phyloP scores from a whole-genome alignment of 2,329 filamentous ascomycete genomes.

The Fusarium dimerum region DNA sequence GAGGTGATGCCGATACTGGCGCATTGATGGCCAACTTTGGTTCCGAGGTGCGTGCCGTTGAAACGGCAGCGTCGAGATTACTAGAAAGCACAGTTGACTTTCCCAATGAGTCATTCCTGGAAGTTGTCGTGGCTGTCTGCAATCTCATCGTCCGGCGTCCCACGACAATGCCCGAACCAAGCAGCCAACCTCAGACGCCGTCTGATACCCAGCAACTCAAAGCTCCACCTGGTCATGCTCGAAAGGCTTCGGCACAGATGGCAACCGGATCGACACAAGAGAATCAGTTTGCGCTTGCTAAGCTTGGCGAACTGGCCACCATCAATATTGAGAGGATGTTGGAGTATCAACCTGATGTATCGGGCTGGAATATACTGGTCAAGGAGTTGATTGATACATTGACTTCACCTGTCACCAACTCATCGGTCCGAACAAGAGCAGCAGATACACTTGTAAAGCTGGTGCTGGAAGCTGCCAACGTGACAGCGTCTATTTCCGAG shows the following conservation, averaged over 20 bases:
- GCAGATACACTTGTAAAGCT: conserved; percentile 65
- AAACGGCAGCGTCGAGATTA: conserved; percentile 80
- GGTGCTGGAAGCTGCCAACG: conserved; percentile 57
- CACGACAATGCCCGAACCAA: conserved; percentile 20
- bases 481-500: conserved; percentile 53
- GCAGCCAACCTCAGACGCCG: conserved; percentile 13
- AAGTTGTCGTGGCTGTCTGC: conserved; percentile 76
- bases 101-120: conserved; percentile 76
- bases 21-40: conserved; percentile 67
- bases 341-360: conserved; percentile 63
- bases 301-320: conserved; percentile 70
- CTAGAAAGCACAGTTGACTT: conserved; percentile 94
- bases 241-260: conserved; percentile 47
- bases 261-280: conserved; percentile 58
- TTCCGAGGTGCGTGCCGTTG: conserved; percentile 82
- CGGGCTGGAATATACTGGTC: conserved; percentile 74
- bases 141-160: conserved; percentile 58
- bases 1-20: conserved; percentile 51
- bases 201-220: conserved; percentile 34
- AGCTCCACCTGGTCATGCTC: conserved; percentile 42
- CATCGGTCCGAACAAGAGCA: conserved; percentile 59
- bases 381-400: conserved; percentile 54
- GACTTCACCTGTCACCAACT: conserved; percentile 46
- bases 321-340: conserved; percentile 78
- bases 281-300: conserved; percentile 69